Evolutionary conservation across 805 yeast species (phyloP).

Genomic region (Deakozyma indianensis): DNA sequence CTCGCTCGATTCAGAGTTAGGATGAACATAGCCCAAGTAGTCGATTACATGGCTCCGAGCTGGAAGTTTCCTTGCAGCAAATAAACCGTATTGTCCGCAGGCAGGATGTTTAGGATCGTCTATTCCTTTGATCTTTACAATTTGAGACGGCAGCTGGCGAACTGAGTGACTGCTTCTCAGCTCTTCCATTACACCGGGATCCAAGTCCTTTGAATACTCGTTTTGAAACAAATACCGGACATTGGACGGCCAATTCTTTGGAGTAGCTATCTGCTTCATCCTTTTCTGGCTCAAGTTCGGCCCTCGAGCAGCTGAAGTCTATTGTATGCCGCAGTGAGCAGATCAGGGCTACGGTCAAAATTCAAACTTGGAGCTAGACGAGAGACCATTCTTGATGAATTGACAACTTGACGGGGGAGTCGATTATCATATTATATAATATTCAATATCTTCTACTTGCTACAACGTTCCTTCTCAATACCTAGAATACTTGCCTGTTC

Average conservation of each 20-base stretch:
- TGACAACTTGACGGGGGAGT: too few species aligned
- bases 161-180: neutral
- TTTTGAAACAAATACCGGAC: neutral
- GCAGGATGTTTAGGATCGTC: conserved; percentile 11
- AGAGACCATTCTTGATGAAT: too few species aligned
- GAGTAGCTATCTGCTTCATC: too few species aligned
- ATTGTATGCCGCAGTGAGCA: too few species aligned
- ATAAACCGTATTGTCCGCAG: conserved; percentile 11
- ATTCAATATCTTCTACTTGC: too few species aligned
- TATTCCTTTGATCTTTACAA: conserved; percentile 10
- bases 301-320: too few species aligned
- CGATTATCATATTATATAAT: too few species aligned
- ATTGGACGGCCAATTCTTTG: neutral
- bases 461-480: too few species aligned
- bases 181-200: neutral
- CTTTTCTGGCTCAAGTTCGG: too few species aligned
- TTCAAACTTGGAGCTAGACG: too few species aligned
- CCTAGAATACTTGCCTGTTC: too few species aligned
- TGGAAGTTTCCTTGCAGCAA: conserved; percentile 9
- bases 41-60: conserved; percentile 10
- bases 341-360: too few species aligned
- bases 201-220: neutral
- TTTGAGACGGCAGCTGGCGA: conserved; percentile 2
- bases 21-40: conserved; percentile 12
- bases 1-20: conserved; percentile 7